Base-by-base conservation (phyloP, 495 filamentous ascomycete genomes). In the Penicillium crystallinum region DNA sequence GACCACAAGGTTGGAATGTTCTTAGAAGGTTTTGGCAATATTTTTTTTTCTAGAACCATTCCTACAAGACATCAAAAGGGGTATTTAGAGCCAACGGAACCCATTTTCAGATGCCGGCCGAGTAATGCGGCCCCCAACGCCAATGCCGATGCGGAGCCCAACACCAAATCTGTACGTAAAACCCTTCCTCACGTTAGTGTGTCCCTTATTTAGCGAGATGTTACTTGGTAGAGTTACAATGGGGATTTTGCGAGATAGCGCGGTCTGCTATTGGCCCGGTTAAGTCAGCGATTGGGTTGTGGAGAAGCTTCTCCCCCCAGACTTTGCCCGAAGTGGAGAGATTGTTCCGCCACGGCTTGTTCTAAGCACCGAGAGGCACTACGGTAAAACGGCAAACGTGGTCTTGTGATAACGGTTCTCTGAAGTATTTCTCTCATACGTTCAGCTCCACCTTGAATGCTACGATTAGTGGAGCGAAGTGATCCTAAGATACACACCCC, bases 141-240 rank as follows among this genome's bases (percentile, higher is more conserved):
- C 34, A 5, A 43, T 29, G 10, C 25, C 40, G 25, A 29, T 18
- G 25, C 15, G 40, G 23, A 9, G 12, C 25, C 7, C 11, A 6
- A 27, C n/a, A 29, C 7, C 6, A 29, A 27, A 11, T 39, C 4
- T 29, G n/a, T 46, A 35, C 19, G 31, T 34, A 34, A 46, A 4
- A 17, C 11, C 18, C n/a, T n/a, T n/a, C n/a, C n/a, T n/a, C 14
- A 46, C 21, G 43, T 21, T 6, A 11, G 12, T 6, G 12, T 25
- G 21, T 34, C 8, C 33, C 5, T 6, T 23, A 23, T 23, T 25
- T 14, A 15, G 40, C 45, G 49, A 27, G 41, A 42, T 40, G 51
- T 61, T 58, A 44, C 55, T 14, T 31, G 47, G n/a, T 31, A 49
- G 52, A 49, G 58, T 61, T 30, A 44, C 38, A 61, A 12, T 38